Percentiles rank a stretch among this genome's conserved stretches.
These are phyloP conservation scores for Dendrobium officinale DNA, from an alignment of 106 monocot genomes.

Conservation along the genomic window DNA sequence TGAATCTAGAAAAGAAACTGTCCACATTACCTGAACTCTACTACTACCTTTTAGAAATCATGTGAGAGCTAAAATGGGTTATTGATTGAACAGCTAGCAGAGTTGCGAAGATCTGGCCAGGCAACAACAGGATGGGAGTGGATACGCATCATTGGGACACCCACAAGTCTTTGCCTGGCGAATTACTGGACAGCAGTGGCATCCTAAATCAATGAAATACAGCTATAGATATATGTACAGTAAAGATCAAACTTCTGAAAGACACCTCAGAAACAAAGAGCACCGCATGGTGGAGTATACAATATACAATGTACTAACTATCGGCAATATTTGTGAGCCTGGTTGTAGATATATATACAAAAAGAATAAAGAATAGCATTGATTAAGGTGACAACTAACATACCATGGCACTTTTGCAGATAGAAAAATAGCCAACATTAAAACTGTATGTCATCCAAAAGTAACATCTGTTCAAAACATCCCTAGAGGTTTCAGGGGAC, in stretches of 20 bases:
- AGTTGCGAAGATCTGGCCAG: constrained; percentile 36
- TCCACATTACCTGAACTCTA: not conserved
- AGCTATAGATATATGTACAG: not conserved
- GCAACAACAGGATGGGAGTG: constrained; percentile 53
- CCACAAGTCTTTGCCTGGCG: constrained; percentile 49
- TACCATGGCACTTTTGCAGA: not conserved
- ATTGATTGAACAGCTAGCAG: constrained; percentile 55
- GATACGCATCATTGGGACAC: constrained; percentile 62
- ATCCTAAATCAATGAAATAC: constrained; percentile 12
- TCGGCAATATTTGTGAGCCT: not conserved
- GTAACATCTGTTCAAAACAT: no score
- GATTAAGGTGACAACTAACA: not conserved
- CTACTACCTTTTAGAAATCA: not conserved
- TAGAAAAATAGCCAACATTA: not conserved
- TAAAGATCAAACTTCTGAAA: not conserved
- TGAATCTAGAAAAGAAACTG: not conserved
- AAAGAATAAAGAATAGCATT: not conserved
- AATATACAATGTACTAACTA: not conserved
- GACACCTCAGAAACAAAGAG: not conserved
- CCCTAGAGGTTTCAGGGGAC: not conserved
- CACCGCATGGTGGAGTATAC: not conserved
- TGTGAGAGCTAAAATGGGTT: not conserved
- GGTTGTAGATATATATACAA: not conserved
- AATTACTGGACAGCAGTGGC: constrained; percentile 65
- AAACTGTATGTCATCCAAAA: no score